phyloP scores from a whole-genome alignment of 495 filamentous ascomycete genomes.

The Sphaerosporella brunnea region DNA sequence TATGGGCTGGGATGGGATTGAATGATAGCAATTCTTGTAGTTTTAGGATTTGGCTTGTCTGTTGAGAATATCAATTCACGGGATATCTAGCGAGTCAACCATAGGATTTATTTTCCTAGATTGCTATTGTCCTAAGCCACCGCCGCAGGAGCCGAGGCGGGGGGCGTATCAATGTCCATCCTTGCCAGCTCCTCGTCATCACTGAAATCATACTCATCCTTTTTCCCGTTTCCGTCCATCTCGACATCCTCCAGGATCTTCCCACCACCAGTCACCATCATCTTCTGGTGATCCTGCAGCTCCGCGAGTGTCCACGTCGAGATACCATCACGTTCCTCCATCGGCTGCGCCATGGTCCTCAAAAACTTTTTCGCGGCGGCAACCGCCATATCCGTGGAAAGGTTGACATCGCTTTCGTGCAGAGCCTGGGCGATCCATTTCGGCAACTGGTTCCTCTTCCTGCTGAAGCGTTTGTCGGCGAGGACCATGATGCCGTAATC shows the following conservation, averaged over 20 bases:
- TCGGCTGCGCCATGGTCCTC: slow-evolving; percentile 76
- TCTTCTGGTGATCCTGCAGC: slow-evolving; percentile 58
- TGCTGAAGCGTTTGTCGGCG: slow-evolving; percentile 77
- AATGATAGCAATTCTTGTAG: too few species aligned
- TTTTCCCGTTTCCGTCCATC: neutral
- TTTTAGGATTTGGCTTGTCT: too few species aligned
- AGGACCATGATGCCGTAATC: slow-evolving; percentile 99
- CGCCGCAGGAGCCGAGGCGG: too few species aligned
- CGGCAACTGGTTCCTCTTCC: slow-evolving; percentile 76
- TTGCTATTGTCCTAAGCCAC: too few species aligned
- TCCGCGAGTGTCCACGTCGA: slow-evolving; percentile 77
- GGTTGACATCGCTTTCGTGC: slow-evolving; percentile 61
- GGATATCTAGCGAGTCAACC: too few species aligned
- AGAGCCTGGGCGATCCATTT: slow-evolving; percentile 94
- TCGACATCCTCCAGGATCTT: neutral
- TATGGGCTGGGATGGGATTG: too few species aligned
- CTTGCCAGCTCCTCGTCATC: slow-evolving; percentile 1
- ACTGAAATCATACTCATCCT: neutral
- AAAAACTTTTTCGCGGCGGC: slow-evolving; percentile 76
- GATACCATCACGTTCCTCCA: slow-evolving; percentile 62
- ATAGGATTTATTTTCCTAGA: too few species aligned
- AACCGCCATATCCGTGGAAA: slow-evolving; percentile 93
- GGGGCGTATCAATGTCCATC: slow-evolving; percentile 3
- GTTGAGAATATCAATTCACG: too few species aligned
- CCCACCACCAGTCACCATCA: slow-evolving; percentile 24